These are phyloP conservation scores for Teunomyces cretensis DNA, from an alignment of 805 yeast genomes.

Conservation along the genomic window DNA sequence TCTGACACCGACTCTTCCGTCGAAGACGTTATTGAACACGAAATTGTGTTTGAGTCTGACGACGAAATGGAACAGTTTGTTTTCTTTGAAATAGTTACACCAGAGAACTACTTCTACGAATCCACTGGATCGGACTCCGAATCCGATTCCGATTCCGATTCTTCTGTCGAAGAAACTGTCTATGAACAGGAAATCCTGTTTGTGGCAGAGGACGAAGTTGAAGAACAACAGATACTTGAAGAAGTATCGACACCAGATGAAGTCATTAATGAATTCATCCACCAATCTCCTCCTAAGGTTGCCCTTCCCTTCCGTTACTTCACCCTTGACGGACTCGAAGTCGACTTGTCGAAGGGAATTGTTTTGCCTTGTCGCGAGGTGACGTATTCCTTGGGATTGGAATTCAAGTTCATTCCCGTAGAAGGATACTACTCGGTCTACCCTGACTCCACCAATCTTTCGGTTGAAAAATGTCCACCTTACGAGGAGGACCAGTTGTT, in stretches of 20 bases:
- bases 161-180: too few relatives aligned
- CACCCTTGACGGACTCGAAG: neutral
- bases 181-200: too few relatives aligned
- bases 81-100: too few relatives aligned
- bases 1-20: too few relatives aligned
- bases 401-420: neutral
- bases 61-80: too few relatives aligned
- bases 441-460: neutral
- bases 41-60: too few relatives aligned
- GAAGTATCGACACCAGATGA: neutral
- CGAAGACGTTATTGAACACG: too few relatives aligned
- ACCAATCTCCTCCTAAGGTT: neutral
- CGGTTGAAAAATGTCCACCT: neutral
- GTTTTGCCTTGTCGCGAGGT: neutral
- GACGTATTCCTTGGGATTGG: slow-evolving; percentile 1
- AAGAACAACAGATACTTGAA: neutral
- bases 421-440: neutral
- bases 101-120: too few relatives aligned
- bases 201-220: neutral
- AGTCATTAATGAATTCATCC: neutral
- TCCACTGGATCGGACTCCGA: too few relatives aligned
- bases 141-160: too few relatives aligned
- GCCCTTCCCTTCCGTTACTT: neutral
- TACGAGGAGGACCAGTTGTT: neutral
- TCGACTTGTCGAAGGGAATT: neutral